These are phyloP conservation scores for Carex parvula DNA, from an alignment of 176 grass and related monocot genomes.

Conservation along the genomic window DNA sequence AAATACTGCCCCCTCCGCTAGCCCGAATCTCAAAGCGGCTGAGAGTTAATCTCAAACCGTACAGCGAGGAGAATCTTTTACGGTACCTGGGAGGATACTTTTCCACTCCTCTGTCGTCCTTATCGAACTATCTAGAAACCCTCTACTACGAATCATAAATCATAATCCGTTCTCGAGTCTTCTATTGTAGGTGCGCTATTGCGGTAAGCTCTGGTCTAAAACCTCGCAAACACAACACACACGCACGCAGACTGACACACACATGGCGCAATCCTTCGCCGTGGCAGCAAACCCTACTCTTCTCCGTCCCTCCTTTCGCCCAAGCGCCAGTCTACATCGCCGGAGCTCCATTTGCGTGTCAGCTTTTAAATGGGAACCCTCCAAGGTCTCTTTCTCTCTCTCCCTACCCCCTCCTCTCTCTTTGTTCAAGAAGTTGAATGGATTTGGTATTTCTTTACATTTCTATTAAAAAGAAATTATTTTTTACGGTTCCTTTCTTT, in stretches of 20 bases:
- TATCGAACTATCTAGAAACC: constrained; percentile 26
- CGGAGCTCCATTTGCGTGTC: constrained; percentile 35
- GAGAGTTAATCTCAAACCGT: no score
- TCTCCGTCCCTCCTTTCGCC: constrained; percentile 29
- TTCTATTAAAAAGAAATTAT: neutral
- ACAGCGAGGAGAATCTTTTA: no score
- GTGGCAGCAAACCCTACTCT: constrained; percentile 38
- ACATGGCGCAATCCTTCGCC: constrained; percentile 49
- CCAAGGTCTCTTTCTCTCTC: constrained; percentile 36
- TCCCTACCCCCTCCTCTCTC: no score
- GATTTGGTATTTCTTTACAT: neutral
- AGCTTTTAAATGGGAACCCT: constrained; percentile 65
- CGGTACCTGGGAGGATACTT: no score
- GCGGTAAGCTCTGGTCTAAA: neutral
- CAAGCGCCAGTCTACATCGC: constrained; percentile 17
- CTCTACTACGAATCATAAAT: neutral
- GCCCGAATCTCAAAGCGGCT: no score
- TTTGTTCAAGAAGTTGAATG: neutral
- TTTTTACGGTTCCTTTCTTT: constrained; percentile 14
- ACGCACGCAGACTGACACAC: neutral
- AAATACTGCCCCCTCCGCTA: no score
- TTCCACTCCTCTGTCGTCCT: no score
- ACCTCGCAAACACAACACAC: neutral
- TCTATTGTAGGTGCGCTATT: neutral
- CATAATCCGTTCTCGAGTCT: neutral